Conservation (phyloP, 1,284 basidiomycete genomes). For the Cutaneotrichosporon sp. region DNA sequence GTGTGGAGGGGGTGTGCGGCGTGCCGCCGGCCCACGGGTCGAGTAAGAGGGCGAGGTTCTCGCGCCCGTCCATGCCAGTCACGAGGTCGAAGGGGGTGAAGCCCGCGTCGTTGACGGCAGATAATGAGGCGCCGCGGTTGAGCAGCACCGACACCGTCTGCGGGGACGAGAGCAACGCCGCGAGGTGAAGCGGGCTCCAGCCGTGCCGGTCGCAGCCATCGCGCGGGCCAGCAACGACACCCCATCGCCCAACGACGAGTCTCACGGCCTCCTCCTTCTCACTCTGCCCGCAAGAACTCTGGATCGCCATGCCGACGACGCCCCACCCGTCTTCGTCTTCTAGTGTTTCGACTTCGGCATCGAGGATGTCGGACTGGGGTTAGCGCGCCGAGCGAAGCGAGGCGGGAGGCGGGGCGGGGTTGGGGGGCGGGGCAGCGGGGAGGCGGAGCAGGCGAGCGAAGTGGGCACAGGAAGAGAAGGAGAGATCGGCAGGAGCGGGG, state of each 20-base stretch:
- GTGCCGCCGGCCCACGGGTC: constrained; percentile 51
- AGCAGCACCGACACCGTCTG: constrained; percentile 89
- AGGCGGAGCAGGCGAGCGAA: no score
- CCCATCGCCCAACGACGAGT: constrained; percentile 73
- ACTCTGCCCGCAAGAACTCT: constrained; percentile 69
- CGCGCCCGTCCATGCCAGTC: constrained; percentile 72
- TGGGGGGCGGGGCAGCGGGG: no score
- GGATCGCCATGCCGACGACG: constrained; percentile 74
- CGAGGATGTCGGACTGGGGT: constrained; percentile 39
- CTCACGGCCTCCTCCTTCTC: constrained; percentile 86
- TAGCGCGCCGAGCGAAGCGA: no score
- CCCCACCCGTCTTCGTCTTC: constrained; percentile 82
- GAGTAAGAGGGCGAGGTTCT: constrained; percentile 74
- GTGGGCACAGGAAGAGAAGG: no score
- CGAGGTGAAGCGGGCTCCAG: constrained; percentile 96
- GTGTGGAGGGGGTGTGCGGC: constrained; percentile 11
- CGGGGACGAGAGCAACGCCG: constrained; percentile 82
- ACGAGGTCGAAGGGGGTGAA: constrained; percentile 83
- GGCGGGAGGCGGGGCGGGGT: no score
- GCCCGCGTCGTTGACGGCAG: constrained; percentile 70
- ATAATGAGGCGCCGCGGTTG: constrained; percentile 83
- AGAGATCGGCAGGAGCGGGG: no score
- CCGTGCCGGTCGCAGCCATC: constrained; percentile 62
- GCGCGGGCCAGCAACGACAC: constrained; percentile 49
- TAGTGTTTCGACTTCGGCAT: constrained; percentile 37